These are phyloP conservation scores for Begonia peltatifolia DNA, from an alignment of 306 rosid genomes.

Conservation along the genomic window DNA sequence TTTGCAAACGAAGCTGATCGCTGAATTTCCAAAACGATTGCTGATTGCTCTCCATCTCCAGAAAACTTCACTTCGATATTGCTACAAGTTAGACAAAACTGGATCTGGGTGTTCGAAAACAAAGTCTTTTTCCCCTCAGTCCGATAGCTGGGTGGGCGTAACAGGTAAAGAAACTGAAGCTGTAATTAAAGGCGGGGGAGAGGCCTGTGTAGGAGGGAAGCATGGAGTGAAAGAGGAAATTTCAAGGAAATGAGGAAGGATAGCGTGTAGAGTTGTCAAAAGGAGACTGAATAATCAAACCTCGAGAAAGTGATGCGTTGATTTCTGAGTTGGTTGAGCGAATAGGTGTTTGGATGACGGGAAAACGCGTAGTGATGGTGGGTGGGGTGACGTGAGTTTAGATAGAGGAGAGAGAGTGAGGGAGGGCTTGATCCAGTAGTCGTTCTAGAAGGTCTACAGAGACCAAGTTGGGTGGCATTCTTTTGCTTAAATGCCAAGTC, in stretches of 20 bases:
- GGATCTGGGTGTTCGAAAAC: neutral
- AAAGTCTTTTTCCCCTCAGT: neutral
- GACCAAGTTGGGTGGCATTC: no score
- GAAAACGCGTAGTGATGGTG: no score
- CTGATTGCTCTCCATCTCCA: slow-evolving; percentile 50
- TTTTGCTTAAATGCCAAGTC: no score
- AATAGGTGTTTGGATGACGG: no score
- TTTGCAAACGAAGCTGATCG: slow-evolving; percentile 65
- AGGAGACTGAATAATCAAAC: slow-evolving; percentile 5
- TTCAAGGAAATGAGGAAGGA: slow-evolving; percentile 17
- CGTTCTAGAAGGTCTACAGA: no score
- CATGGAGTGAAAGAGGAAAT: slow-evolving; percentile 5
- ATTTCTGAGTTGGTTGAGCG: no score
- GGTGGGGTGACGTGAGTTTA: no score
- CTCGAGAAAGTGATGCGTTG: no score
- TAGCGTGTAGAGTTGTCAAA: slow-evolving; percentile 35
- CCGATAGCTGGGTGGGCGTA: neutral
- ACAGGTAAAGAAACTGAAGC: neutral
- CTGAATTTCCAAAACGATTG: slow-evolving; percentile 80
- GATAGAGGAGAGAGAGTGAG: no score
- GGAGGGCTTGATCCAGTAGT: no score
- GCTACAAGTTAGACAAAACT: neutral
- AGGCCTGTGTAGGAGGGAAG: slow-evolving; percentile 10
- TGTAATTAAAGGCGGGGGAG: neutral
- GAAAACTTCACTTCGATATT: neutral